These are phyloP conservation scores for Trichoderma reesei DNA, from an alignment of 495 filamentous ascomycete genomes.

Conservation along the genomic window DNA sequence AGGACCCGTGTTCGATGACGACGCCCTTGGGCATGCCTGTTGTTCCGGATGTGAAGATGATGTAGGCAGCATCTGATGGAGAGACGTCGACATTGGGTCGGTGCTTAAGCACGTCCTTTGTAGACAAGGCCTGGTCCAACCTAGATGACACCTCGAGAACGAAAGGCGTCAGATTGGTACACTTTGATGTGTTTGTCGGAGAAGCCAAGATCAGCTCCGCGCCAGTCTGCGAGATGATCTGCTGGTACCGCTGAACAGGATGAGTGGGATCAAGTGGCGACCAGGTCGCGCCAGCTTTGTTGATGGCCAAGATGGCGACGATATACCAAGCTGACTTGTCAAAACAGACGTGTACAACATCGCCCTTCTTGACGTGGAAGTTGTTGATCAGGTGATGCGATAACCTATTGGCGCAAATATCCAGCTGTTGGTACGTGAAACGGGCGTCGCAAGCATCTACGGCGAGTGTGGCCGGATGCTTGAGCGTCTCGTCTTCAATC, in stretches of 20 bases:
- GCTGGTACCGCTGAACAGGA: constrained; percentile 36
- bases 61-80: constrained; percentile 33
- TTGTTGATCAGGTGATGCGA: constrained; percentile 31
- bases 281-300: constrained; percentile 49
- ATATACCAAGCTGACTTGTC: constrained; percentile 44
- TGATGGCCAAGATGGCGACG: constrained; percentile 44
- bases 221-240: not conserved
- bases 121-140: not conserved
- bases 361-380: constrained; percentile 40
- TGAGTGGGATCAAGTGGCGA: constrained; percentile 47
- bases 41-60: constrained; percentile 46
- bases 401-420: constrained; percentile 30
- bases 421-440: constrained; percentile 42
- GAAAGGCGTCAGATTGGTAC: not conserved
- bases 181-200: not conserved
- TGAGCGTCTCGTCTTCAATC: constrained; percentile 14
- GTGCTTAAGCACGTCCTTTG: not conserved
- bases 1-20: constrained; percentile 30
- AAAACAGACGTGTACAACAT: constrained; percentile 45
- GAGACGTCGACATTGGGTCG: constrained; percentile 32
- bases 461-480: constrained; percentile 16
- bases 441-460: constrained; percentile 44
- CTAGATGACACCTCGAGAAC: not conserved
- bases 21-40: constrained; percentile 42
- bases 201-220: not conserved